A percentile compares a stretch with the other conserved stretches of the same genome.
Evolutionary conservation across 164 flowering plant genomes (phyloP).

Genomic region (Tetracentron sinense): DNA sequence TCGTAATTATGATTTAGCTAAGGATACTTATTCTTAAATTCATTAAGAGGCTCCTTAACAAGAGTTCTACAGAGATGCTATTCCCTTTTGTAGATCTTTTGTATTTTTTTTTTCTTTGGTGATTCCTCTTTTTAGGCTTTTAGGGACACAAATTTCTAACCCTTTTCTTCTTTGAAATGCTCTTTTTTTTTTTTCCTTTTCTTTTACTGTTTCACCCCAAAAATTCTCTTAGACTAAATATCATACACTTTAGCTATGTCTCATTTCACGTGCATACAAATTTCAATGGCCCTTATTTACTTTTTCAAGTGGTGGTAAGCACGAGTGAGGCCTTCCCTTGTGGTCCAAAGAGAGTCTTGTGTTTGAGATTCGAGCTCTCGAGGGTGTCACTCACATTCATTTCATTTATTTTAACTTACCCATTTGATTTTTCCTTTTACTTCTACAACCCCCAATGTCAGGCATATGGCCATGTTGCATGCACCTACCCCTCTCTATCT

Average conservation of each 20-base stretch:
- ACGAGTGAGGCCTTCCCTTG: conserved; percentile 7
- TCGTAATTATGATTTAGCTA: conserved; percentile 2
- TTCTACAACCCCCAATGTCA: conserved; percentile 5
- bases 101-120: too few relatives aligned
- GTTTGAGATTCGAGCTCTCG: conserved; percentile 31
- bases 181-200: conserved; percentile 7
- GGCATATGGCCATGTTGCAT: too few relatives aligned
- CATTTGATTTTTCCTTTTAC: background rate
- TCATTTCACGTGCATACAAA: conserved; percentile 7
- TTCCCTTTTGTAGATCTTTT: too few relatives aligned
- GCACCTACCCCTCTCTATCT: too few relatives aligned
- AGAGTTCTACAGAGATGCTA: background rate
- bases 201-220: conserved; percentile 6
- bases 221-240: conserved; percentile 1
- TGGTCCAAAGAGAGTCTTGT: conserved; percentile 14
- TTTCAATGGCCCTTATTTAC: background rate
- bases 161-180: conserved; percentile 14
- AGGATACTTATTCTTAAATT: conserved; percentile 22
- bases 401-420: background rate
- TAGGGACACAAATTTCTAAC: conserved; percentile 21
- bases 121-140: conserved; percentile 13
- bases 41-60: conserved; percentile 9
- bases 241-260: background rate
- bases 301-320: conserved; percentile 10
- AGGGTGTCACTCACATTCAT: conserved; percentile 9